A percentile compares a stretch with the other conserved stretches of the same genome.
phyloP scores from a whole-genome alignment of 306 rosid genomes.

The Hylodesmum podocarpum region DNA sequence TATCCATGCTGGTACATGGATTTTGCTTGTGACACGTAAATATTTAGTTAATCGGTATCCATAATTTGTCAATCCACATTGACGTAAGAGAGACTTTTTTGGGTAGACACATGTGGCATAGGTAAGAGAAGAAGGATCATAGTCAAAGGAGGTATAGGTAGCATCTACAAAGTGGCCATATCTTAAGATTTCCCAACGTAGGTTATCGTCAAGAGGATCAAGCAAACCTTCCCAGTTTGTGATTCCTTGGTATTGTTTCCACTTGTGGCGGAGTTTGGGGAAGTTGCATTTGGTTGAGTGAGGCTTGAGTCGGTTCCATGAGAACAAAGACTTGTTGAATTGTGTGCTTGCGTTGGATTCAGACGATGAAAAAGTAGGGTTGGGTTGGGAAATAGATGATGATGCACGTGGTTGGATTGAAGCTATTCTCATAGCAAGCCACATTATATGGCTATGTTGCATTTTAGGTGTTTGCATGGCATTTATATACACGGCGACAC shows the following conservation, averaged over 20 bases:
- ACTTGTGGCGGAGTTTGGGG: conserved; percentile 39
- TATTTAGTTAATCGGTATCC: conserved; percentile 23
- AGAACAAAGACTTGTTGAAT: conserved; percentile 6
- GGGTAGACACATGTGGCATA: conserved; percentile 11
- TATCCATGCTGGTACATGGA: conserved; percentile 12
- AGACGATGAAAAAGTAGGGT: neutral
- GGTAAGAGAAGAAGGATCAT: conserved; percentile 17
- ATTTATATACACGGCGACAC: neutral
- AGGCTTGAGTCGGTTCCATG: conserved; percentile 18
- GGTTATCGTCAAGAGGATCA: conserved; percentile 75
- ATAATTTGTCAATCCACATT: neutral
- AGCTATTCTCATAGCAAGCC: neutral
- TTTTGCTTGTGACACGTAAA: conserved; percentile 16
- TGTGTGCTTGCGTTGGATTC: neutral
- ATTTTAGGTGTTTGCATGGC: neutral
- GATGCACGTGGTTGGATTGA: conserved; percentile 12
- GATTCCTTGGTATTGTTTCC: conserved; percentile 70
- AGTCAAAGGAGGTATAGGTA: conserved; percentile 49
- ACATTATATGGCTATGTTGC: neutral
- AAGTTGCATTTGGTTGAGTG: neutral
- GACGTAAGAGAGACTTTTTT: neutral
- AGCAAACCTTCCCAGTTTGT: conserved; percentile 67
- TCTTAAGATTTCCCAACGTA: conserved; percentile 64
- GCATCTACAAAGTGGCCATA: conserved; percentile 69
- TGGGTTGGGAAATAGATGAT: neutral